Evolutionary conservation across 805 yeast species (phyloP).

Genomic region (Candida hungchunana): DNA sequence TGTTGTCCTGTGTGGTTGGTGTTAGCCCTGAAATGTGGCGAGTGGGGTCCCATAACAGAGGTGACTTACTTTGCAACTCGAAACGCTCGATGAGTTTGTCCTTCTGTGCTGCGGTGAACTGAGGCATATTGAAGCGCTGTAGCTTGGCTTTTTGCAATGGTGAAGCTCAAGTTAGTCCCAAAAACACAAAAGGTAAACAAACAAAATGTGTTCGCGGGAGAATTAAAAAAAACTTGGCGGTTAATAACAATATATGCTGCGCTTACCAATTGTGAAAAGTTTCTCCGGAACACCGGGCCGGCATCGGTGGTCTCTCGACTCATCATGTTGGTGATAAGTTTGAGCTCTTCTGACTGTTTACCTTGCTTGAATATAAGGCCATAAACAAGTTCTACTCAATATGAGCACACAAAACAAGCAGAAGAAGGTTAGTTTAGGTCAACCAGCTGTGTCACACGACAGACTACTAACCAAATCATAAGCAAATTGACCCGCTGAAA

Average conservation of each 20-base stretch:
- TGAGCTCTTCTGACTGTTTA: too few relatives aligned
- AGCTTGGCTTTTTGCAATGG: too few relatives aligned
- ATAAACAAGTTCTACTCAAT: too few relatives aligned
- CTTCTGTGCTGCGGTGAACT: slow-evolving; percentile 15
- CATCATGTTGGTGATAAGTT: not conserved
- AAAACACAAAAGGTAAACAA: too few relatives aligned
- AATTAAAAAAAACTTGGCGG: too few relatives aligned
- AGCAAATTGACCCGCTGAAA: slow-evolving; percentile 60
- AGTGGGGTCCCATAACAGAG: not conserved
- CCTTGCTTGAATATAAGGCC: not conserved
- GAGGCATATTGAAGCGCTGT: slow-evolving; percentile 3
- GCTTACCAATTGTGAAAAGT: too few relatives aligned
- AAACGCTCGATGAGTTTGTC: slow-evolving; percentile 19
- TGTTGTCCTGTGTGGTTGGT: slow-evolving; percentile 16
- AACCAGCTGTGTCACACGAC: not conserved
- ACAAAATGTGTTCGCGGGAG: too few relatives aligned
- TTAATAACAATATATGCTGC: too few relatives aligned
- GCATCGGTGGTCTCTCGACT: slow-evolving; percentile 1
- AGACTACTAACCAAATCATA: not conserved
- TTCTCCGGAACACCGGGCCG: slow-evolving; percentile 3
- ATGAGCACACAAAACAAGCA: slow-evolving; percentile 5
- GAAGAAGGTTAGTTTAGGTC: slow-evolving; percentile 8
- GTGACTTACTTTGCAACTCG: slow-evolving; percentile 22
- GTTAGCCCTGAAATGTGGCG: too few relatives aligned
- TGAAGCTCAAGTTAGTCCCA: too few relatives aligned